Conservation (phyloP, 2,329 filamentous ascomycete species). For the Ophiosphaerella korrae region DNA sequence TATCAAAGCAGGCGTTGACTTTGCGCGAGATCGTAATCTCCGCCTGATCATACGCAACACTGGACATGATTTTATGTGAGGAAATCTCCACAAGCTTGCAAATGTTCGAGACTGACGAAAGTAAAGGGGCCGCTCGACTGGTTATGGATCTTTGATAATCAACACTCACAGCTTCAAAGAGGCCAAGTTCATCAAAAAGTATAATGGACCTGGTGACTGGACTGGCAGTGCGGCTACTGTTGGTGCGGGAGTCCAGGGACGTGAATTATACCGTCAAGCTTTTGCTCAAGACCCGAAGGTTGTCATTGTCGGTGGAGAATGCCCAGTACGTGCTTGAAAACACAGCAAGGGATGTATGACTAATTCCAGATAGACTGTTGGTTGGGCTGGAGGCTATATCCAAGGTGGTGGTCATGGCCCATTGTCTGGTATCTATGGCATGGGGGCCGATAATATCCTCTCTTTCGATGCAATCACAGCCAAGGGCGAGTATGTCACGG, state of each 20-base stretch:
- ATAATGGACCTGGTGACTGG: slow-evolving; percentile 41
- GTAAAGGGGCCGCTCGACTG: slow-evolving; percentile 39
- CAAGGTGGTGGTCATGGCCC: slow-evolving; percentile 53
- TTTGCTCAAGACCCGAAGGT: slow-evolving; percentile 37
- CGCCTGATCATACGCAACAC: slow-evolving; percentile 43
- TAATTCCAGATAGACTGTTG: slow-evolving; percentile 36
- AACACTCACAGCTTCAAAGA: slow-evolving; percentile 47
- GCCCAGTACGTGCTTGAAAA: slow-evolving; percentile 28
- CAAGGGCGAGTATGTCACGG: slow-evolving; percentile 40
- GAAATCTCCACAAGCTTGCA: neutral
- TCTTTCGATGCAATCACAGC: slow-evolving; percentile 48
- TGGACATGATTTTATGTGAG: slow-evolving; percentile 43
- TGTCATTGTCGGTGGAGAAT: slow-evolving; percentile 46
- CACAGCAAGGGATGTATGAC: neutral
- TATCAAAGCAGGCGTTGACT: slow-evolving; percentile 42
- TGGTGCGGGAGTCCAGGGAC: slow-evolving; percentile 43
- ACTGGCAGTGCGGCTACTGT: slow-evolving; percentile 37
- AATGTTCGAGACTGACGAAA: slow-evolving; percentile 1
- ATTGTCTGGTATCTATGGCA: slow-evolving; percentile 43
- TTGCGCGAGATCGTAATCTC: slow-evolving; percentile 38
- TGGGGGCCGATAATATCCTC: slow-evolving; percentile 47
- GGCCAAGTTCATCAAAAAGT: slow-evolving; percentile 34
- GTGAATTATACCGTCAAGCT: slow-evolving; percentile 38
- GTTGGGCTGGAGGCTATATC: slow-evolving; percentile 50
- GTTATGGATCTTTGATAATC: slow-evolving; percentile 41